Base-by-base conservation (phyloP, 139 green algal genomes). In the Chara braunii region DNA sequence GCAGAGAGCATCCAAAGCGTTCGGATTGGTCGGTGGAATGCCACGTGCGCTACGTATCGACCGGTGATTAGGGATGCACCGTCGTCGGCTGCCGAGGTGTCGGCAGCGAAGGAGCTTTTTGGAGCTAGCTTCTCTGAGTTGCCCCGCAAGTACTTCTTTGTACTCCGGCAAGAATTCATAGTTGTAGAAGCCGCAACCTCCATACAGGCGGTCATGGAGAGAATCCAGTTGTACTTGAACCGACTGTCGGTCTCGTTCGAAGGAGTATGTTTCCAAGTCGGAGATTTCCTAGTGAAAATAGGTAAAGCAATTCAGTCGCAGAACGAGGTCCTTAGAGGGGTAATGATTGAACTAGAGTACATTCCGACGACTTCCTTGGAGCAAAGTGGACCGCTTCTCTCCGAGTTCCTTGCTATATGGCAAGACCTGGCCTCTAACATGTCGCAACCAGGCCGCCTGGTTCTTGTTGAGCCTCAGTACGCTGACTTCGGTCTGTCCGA, bases 121-220 rank as follows among this genome's bases (percentile, higher is more conserved):
- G 50, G 61, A 37, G 51, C 65, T 3, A 70, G 52, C 0, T 70
- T 71, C 36, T 37, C 51, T 26, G 61, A 68, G 22, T 29, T 26
- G 50, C 52, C 61, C 23, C 51, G 51, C 51, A n/a, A 30, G 14
- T 28, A 71, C 51, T 56, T 69, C 6, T 33, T 71, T 14, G 61
- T 71, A 12, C 51, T 71, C 31, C 61, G 61, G 12, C 51, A 69
- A 28, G 61, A 70, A 28, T 53, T 40, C 3, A n/a, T 71, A 29
- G 61, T 71, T 51, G 31, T 71, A 33, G 51, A 71, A 34, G 51
- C 51, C 30, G 51, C 64, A 29, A 28, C 26, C 51, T 14, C 8
- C 31, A 30, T 71, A 12, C 26, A 70, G 51, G 24, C 50, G 53
- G 28, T 71, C 34, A 71, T 71, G 61, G 61, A 71, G 40, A 71